These are phyloP conservation scores for Colletotrichum melonis DNA, from an alignment of 2,329 filamentous ascomycete species.

Conservation along the genomic window DNA sequence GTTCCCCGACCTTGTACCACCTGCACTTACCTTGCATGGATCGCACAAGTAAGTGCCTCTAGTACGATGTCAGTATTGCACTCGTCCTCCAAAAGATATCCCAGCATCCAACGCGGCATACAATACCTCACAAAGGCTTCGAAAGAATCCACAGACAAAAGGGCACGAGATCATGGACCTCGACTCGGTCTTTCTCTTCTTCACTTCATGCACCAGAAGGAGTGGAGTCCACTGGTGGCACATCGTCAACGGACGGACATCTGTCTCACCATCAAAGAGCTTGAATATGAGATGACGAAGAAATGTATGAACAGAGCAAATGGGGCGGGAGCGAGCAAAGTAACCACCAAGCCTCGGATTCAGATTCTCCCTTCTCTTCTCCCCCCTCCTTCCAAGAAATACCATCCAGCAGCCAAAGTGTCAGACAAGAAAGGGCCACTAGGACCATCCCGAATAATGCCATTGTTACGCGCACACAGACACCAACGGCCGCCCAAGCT, in stretches of 20 bases:
- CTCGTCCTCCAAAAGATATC: neutral
- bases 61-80: neutral
- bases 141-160: neutral
- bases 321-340: neutral
- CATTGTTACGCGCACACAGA: constrained; percentile 7
- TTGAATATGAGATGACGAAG: constrained; percentile 16
- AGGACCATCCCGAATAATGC: constrained; percentile 24
- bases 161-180: neutral
- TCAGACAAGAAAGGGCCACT: neutral
- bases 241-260: neutral
- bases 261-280: constrained; percentile 34
- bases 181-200: neutral
- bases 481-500: neutral
- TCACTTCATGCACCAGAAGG: neutral
- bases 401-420: neutral
- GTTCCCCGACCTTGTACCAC: neutral
- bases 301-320: neutral
- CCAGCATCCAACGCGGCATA: neutral
- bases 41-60: too few relatives aligned
- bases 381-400: neutral
- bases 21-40: too few relatives aligned
- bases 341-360: neutral
- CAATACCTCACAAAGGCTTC: neutral
- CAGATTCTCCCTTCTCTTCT: neutral
- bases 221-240: constrained; percentile 14